phyloP scores from a whole-genome alignment of 2,329 filamentous ascomycete genomes.

The Cladosporium sp. region DNA sequence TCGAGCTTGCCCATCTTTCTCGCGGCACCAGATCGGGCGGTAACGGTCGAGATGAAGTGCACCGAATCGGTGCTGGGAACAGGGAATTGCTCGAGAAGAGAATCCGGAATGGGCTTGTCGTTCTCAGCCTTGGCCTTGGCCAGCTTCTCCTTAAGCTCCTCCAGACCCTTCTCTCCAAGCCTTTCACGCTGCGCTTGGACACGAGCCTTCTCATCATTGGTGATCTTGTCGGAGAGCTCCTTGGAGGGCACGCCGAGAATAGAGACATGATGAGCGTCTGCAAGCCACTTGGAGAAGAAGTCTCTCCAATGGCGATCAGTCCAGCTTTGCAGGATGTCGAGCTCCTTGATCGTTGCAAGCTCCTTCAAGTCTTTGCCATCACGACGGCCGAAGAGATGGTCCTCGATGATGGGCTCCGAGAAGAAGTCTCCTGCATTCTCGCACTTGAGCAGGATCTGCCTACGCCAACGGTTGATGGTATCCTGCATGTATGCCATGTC shows the following conservation, averaged over 20 bases:
- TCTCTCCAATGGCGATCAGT: constrained; percentile 77
- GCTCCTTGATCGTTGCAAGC: constrained; percentile 48
- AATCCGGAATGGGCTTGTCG: constrained; percentile 78
- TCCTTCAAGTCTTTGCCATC: constrained; percentile 62
- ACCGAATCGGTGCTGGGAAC: constrained; percentile 88
- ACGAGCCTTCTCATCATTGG: constrained; percentile 75
- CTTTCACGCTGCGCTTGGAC: constrained; percentile 75
- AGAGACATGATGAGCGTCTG: constrained; percentile 81
- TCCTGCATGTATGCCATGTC: constrained; percentile 90
- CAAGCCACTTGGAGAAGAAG: constrained; percentile 81
- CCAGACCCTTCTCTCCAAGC: constrained; percentile 79
- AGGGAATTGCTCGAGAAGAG: constrained; percentile 76
- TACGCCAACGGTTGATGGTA: constrained; percentile 77
- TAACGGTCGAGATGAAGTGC: constrained; percentile 86
- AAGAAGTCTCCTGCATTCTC: constrained; percentile 82
- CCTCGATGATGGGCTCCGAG: constrained; percentile 80
- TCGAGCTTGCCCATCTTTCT: constrained; percentile 65
- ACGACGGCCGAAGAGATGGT: constrained; percentile 85
- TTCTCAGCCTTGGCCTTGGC: constrained; percentile 86
- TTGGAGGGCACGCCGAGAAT: constrained; percentile 84
- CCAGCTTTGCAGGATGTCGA: constrained; percentile 75
- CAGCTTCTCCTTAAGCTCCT: constrained; percentile 71
- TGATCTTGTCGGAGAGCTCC: constrained; percentile 75
- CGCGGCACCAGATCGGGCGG: constrained; percentile 79
- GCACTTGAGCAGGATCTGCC: constrained; percentile 78